Base-by-base conservation (phyloP, 805 yeast species). In the Candida awuae region DNA sequence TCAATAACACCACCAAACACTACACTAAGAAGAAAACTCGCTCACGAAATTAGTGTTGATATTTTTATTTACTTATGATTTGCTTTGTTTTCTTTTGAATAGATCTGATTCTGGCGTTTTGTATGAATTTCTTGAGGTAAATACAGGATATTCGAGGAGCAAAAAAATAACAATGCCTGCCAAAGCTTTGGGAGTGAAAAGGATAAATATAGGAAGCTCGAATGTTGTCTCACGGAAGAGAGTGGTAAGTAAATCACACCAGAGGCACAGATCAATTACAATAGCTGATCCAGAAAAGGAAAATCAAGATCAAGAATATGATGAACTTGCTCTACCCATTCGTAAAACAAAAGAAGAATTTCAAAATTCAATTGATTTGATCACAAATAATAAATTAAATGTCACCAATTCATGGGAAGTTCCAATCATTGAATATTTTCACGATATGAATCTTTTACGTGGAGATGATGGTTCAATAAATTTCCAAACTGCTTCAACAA, bases 401-500 rank as follows among this genome's bases (percentile, higher is more conserved):
- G 48, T 66, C 27, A 61, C 57, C 31, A 72, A 72, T 48, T 60
- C 70, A 34, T 72, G 78, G 78, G 63, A 66, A 36, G 65, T 67
- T 45, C 69, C 67, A 0, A 56, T 72, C 44, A 72, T 72, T 42
- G 76, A 71, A 47, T 72, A 71, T 51, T 72, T 72, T 51, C 67
- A 68, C 49, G 75, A 72, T 46, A 58, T 72, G 58, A 66, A 65
- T 34, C 63, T 67, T 22, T 59, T 71, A 28, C 58, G 63, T 43
- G 30, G 48, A n/a, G 27, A 37, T 19, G 75, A 69, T 44, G 71
- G 69, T 12, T 63, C 60, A 29, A 71, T 71, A 47, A 70, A 71
- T 53, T 71, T 71, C 51, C 65, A 50, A 49, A 60, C 40, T 53
- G 63, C 64, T 19, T 52, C 61, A n/a, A 71, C 76, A 3, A 69